Evolutionary conservation across 2,329 filamentous ascomycete genomes (phyloP), one percentile per base, ranked within the genome.

Genomic region (Coleophoma crateriformis): DNA sequence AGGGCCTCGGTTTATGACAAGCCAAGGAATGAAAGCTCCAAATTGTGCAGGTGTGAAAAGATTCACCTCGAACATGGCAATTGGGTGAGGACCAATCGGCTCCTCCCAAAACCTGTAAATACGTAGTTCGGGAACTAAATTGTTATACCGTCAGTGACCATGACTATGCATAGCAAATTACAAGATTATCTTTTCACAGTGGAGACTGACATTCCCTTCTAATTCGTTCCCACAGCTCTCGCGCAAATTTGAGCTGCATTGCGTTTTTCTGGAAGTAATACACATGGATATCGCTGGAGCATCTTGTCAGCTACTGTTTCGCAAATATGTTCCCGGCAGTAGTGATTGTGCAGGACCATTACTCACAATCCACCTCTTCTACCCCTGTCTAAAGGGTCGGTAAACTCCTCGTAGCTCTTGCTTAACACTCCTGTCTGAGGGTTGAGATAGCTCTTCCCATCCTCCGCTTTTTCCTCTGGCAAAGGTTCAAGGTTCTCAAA

Each of bases 11-110:
- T 91, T 85, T 50, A 96, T 81, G 32, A 88, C 79, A 32, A 96
- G 71, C 90, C 90, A 96, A 0, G 88, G 78, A 37, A 96, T 71
- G 61, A 96, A 95, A 0, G 91, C 90, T 0, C 90, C 90, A 62
- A 96, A 96, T 66, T 96, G 88, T 3, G 82, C 84, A 0, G 90
- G 91, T 0, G 85, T 90, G 66, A 92, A 89, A 17, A 96, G 42
- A 58, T 95, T 95, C 42, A 96, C 89, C 68, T 96, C 91, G 61
- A 96, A 96, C 90, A 95, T 96, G 47, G 84, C 87, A 1, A 90
- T 68, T 0, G 87, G 84, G 65, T 96, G 90, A 0, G 90, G 90
- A 0, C 90, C 91, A 27, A 96, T 68, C 0, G 90, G 89, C 13
- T 71, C 68, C 56, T 94, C 85, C 79, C 82, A 95, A 56, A 95